A percentile compares a stretch with the other conserved stretches of the same genome.
Conservation (phyloP, 192 early-diverging fungal genomes). For the Mortierella alpina region DNA sequence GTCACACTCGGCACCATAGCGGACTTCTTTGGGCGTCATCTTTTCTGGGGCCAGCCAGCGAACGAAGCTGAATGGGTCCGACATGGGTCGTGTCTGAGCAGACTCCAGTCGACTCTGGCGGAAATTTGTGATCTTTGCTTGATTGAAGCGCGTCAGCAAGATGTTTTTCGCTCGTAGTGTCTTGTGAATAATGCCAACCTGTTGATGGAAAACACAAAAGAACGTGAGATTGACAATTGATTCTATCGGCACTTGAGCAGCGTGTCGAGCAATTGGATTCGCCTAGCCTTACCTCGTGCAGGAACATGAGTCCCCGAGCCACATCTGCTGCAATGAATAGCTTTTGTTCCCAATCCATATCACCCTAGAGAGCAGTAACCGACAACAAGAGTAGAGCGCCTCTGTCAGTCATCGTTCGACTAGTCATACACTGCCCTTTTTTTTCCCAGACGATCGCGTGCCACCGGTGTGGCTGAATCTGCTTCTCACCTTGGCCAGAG, state of each 20-base stretch:
- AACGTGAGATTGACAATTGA: neutral
- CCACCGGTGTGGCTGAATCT: neutral
- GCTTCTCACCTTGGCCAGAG: constrained; percentile 26
- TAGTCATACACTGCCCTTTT: neutral
- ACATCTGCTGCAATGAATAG: constrained; percentile 43
- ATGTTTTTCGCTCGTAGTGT: constrained; percentile 51
- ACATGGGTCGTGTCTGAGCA: constrained; percentile 48
- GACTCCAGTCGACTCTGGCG: constrained; percentile 46
- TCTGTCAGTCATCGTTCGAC: too few relatives aligned
- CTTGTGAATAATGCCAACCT: constrained; percentile 52
- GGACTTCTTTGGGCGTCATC: constrained; percentile 39
- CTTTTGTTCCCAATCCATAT: constrained; percentile 50
- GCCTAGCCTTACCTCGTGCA: constrained; percentile 36
- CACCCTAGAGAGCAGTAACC: constrained; percentile 6
- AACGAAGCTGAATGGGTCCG: constrained; percentile 51
- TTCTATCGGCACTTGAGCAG: neutral
- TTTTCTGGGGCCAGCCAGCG: constrained; percentile 52
- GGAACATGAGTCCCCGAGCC: constrained; percentile 34
- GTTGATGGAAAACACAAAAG: neutral
- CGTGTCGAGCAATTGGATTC: neutral
- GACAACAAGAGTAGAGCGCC: neutral
- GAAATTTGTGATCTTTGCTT: constrained; percentile 51
- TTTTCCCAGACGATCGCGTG: neutral
- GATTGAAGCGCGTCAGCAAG: constrained; percentile 31
- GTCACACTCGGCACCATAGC: constrained; percentile 47